Conservation (phyloP, 306 rosid species). For the Cercis canadensis region DNA sequence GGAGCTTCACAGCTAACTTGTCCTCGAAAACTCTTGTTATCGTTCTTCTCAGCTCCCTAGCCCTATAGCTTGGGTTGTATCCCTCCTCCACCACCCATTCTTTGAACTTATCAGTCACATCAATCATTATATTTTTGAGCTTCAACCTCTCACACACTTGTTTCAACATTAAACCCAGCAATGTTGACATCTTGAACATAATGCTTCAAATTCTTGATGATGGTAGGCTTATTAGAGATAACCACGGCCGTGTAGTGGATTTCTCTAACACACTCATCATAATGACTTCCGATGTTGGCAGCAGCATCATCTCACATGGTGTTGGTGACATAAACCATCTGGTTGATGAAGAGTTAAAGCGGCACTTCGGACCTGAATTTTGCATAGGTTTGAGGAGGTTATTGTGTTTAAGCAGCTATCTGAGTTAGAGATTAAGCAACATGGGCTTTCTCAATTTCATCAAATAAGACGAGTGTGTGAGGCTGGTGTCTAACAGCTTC, state of each 20-base stretch:
- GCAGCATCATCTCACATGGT: constrained; percentile 67
- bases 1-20: no score
- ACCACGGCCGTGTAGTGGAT: constrained; percentile 66
- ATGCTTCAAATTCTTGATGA: constrained; percentile 72
- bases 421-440: constrained; percentile 38
- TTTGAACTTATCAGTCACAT: no score
- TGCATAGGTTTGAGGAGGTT: constrained; percentile 65
- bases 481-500: constrained; percentile 74
- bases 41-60: no score
- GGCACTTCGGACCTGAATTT: constrained; percentile 61
- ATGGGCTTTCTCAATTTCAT: constrained; percentile 73
- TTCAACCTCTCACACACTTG: no score
- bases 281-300: constrained; percentile 69
- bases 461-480: constrained; percentile 67
- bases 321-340: constrained; percentile 46
- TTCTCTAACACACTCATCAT: constrained; percentile 67
- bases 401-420: constrained; percentile 67
- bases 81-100: no score
- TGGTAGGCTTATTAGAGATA: constrained; percentile 61
- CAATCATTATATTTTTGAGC: no score
- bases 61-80: no score
- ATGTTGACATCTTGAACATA: constrained; percentile 53
- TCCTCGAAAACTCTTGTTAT: no score
- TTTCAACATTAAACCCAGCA: no score
- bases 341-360: constrained; percentile 65